A percentile compares a stretch with the other conserved stretches of the same genome.
Evolutionary conservation across 306 rosid species (phyloP).

Genomic region (Cicer cuneatum): DNA sequence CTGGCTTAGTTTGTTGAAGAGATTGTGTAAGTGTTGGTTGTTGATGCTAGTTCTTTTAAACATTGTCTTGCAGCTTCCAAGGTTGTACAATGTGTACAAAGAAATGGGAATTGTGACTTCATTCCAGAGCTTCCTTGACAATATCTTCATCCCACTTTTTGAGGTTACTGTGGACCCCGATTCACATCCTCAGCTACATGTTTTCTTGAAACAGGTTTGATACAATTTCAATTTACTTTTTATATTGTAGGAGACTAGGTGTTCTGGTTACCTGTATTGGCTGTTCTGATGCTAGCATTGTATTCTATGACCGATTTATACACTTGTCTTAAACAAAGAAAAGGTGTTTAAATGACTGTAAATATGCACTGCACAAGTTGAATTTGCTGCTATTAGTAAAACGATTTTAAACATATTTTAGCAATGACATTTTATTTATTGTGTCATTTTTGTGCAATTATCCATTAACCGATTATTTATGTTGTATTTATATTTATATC

Average conservation of each 20-base stretch:
- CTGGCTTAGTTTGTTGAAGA: slow-evolving; percentile 26
- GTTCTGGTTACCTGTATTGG: background rate
- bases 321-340: slow-evolving; percentile 13
- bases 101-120: slow-evolving; percentile 99
- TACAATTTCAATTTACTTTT: background rate
- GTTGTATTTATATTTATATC: slow-evolving; percentile 22
- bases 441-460: slow-evolving; percentile 8
- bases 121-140: slow-evolving; percentile 95
- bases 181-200: slow-evolving; percentile 97
- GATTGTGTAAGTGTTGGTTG: slow-evolving; percentile 1
- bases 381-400: slow-evolving; percentile 3
- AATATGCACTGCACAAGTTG: slow-evolving; percentile 22
- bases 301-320: background rate
- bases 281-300: slow-evolving; percentile 13
- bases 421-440: slow-evolving; percentile 1
- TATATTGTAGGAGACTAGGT: slow-evolving; percentile 7
- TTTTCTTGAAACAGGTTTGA: slow-evolving; percentile 90
- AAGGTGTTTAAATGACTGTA: slow-evolving; percentile 27
- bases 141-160: slow-evolving; percentile 91
- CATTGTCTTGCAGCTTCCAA: slow-evolving; percentile 76
- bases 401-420: background rate
- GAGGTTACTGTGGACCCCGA: slow-evolving; percentile 94
- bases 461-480: background rate
- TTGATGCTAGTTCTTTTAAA: slow-evolving; percentile 31
- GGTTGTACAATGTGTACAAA: slow-evolving; percentile 90